A percentile compares a stretch with the other conserved stretches of the same genome.
phyloP scores from a whole-genome alignment of 1,284 basidiomycete species.

The Apiotrichum montevideense region DNA sequence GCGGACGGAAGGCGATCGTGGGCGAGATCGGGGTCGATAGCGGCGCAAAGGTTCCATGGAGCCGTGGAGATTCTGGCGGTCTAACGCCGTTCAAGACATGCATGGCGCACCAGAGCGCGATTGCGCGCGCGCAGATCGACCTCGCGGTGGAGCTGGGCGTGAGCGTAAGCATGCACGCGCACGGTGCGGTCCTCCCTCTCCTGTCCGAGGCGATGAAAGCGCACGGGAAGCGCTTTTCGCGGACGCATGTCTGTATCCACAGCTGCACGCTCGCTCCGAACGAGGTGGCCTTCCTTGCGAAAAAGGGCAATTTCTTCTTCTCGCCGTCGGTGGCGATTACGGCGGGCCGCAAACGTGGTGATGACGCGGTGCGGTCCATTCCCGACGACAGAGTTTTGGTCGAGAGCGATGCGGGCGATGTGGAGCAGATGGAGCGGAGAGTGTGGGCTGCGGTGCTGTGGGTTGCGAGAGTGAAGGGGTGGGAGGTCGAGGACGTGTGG shows the following conservation, averaged over 20 bases:
- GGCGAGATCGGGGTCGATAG: conserved; percentile 51
- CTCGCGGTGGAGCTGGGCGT: conserved; percentile 44
- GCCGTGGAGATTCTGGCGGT: conserved; percentile 7
- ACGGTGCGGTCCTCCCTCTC: conserved; percentile 43
- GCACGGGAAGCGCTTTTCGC: conserved; percentile 28
- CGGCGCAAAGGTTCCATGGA: conserved; percentile 23
- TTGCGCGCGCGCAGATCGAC: conserved; percentile 45
- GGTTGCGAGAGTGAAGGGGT: conserved; percentile 34
- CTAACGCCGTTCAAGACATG: conserved; percentile 45
- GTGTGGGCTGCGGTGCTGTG: conserved; percentile 42
- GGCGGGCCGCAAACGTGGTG: conserved; percentile 35
- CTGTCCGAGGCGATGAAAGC: conserved; percentile 31
- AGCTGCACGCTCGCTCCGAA: conserved; percentile 30
- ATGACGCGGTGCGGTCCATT: conserved; percentile 37
- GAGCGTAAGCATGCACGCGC: conserved; percentile 46
- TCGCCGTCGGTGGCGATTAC: conserved; percentile 49
- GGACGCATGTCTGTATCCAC: conserved; percentile 46
- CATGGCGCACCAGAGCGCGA: conserved; percentile 44
- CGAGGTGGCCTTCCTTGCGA: conserved; percentile 14
- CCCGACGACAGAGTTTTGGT: conserved; percentile 43
- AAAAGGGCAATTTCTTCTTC: conserved; percentile 46
- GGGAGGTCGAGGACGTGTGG: conserved; percentile 22
- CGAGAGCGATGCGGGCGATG: conserved; percentile 47
- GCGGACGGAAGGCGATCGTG: conserved; percentile 39
- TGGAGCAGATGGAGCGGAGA: conserved; percentile 23